Evolutionary conservation across 176 grass and related monocot species (phyloP), one percentile per base, ranked within the genome.

Genomic region (Rhipidocladum racemiflorum): DNA sequence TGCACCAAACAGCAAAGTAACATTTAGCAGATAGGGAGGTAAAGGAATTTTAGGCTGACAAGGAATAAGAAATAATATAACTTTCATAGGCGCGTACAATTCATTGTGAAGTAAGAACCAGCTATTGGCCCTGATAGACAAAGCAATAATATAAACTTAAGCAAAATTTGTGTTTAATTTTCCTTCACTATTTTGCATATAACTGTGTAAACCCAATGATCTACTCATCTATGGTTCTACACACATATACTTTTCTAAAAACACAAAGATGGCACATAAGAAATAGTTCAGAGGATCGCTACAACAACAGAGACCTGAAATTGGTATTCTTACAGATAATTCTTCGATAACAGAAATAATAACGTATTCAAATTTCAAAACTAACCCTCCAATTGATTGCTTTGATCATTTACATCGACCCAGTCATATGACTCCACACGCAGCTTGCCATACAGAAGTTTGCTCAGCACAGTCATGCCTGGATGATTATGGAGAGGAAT

Each of bases 401-500:
- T 46, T 44, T 65, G 88, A 54, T 87, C 84, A 49, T 44, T 81
- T 36, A 64, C 12, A 46, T 93, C 79, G 77, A 93, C 43, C 94
- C 94, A 97, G 70, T 97, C 94, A 89, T 93, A 97, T 38, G 94
- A 93, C 65, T 90, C 90, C 45, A 77, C 91, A 51, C 89, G 91
- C 65, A 97, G 20, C 59, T 79, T 87, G 39, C 91, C 94, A 45
- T 93, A 93, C 61, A 97, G 87, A 89, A 97, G 82, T 83, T 97
- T 97, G 82, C 94, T 97, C 32, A 97, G 70, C 38, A 97, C 91
- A 32, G 94, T 97, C 91, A 97, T 91, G 59, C 94, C 91, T 27
- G 94, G 94, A 89, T 97, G 94, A 68, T 97, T 84, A 82, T 97
- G 94, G 83, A 97, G 94, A 67, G 94, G 94, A 51, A 97, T 91